These are phyloP conservation scores for Bryoerythrophyllum caledonicum DNA, from an alignment of 225 moss, liverwort and hornwort genomes.

Conservation along the genomic window DNA sequence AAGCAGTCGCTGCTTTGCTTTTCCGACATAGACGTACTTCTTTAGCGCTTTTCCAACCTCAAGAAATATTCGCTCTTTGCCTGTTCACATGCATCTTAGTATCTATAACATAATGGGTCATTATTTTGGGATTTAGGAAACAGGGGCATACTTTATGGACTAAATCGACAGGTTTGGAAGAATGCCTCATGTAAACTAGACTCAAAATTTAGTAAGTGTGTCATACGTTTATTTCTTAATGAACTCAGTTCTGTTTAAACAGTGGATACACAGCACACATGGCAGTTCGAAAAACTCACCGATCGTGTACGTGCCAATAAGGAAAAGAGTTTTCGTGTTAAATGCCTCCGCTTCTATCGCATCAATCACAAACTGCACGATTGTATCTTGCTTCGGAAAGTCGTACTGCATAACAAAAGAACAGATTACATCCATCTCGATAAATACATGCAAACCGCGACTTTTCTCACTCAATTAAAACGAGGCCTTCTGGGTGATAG, in stretches of 20 bases:
- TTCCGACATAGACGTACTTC: conserved; percentile 81
- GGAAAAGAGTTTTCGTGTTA: conserved; percentile 85
- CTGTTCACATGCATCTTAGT: conserved; percentile 40
- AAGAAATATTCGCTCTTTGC: conserved; percentile 88
- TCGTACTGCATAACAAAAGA: conserved; percentile 64
- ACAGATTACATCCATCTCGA: conserved; percentile 12
- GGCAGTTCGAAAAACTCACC: conserved; percentile 45
- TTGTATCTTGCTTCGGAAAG: conserved; percentile 84
- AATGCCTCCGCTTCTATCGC: conserved; percentile 97
- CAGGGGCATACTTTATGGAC: background rate
- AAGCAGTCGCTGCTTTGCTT: conserved; percentile 76
- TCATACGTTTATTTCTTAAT: background rate
- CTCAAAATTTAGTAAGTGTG: background rate
- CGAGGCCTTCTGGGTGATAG: background rate
- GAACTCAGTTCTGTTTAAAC: background rate
- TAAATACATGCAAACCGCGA: background rate
- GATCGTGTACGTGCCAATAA: conserved; percentile 95
- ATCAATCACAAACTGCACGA: conserved; percentile 88
- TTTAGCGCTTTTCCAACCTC: conserved; percentile 89
- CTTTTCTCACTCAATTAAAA: conserved; percentile 13
- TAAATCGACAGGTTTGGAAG: conserved; percentile 8
- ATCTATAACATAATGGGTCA: background rate
- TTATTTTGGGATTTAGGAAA: background rate
- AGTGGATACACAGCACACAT: conserved; percentile 7
- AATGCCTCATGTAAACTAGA: conserved; percentile 11